Evolutionary conservation across 2,329 filamentous ascomycete species (phyloP), one percentile per base, ranked within the genome.

Genomic region (Aureobasidium sp.): DNA sequence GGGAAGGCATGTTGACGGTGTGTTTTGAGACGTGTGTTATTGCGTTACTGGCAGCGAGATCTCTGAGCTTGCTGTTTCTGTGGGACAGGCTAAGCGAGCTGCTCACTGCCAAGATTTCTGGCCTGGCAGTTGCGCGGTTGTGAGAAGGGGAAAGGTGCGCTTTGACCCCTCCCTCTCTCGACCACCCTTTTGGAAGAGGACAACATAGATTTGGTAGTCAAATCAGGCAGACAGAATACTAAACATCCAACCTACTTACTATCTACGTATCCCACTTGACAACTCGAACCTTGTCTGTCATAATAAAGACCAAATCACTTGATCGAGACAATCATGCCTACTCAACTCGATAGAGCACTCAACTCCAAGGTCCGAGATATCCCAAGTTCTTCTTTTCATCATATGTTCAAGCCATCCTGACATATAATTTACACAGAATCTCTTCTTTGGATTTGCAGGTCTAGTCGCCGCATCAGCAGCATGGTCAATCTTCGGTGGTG

Each of bases 1-100:
- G 92, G 77, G 87, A 85, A 87, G 94, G 93, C 94, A 99, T 99
- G 81, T 83, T 96, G 90, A 82, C 81, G 82, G 55, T 50, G 50
- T 39, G 15, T 13, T 37, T 37, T 52, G 44, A 29, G 43, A 46
- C 61, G 61, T 47, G 26, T 27, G 46, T 48, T 13, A 32, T 10
- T 47, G 51, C 17, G 44, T 13, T 34, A 15, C 15, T 43, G 24
- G 27, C 27, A 12, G 46, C n/a, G 29, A 15, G 50, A 3, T 20
- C 26, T 56, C 36, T 27, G 37, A 43, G 51, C 34, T 41, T 37
- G 34, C 29, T 24, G n/a, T 56, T 32, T 43, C 27, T 57, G 53
- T 44, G 53, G 39, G 53, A 24, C 9, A 17, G 17, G 37, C 37
- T 57, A 57, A 57, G 53, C 53, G 53, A 57, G 41, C 36, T 39